Evolutionary conservation across 176 grass and related monocot species (phyloP).

Genomic region (Triticum timopheevii): DNA sequence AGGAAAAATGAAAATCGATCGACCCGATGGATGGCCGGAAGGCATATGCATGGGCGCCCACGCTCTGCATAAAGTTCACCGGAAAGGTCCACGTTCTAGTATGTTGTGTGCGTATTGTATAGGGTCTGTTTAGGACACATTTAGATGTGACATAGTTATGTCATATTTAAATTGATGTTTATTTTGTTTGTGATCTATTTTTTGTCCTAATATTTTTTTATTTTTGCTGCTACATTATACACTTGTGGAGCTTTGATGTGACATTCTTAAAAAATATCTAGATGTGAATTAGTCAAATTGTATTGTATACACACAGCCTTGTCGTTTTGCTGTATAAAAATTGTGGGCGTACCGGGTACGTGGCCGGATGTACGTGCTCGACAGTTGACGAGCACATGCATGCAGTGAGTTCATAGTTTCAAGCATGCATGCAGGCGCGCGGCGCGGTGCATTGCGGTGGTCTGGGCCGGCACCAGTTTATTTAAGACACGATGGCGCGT

Average conservation of each 20-base stretch:
- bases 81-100: no score
- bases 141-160: no score
- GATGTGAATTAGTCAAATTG: no score
- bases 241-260: no score
- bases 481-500: not conserved
- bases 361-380: not conserved
- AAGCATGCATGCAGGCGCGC: not conserved
- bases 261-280: no score
- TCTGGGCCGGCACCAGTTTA: not conserved
- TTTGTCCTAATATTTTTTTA: no score
- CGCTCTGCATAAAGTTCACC: not conserved
- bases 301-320: not conserved
- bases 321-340: constrained; percentile 18
- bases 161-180: no score
- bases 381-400: not conserved
- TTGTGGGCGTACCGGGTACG: not conserved
- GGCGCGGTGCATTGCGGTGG: not conserved
- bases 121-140: no score
- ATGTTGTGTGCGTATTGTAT: no score
- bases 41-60: constrained; percentile 7
- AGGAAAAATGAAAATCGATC: not conserved
- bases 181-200: no score
- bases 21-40: not conserved
- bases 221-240: no score
- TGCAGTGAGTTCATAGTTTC: no score